A percentile compares a stretch with the other conserved stretches of the same genome.
These are phyloP conservation scores for Kuraishia capsulata DNA, from an alignment of 805 yeast genomes.

Conservation along the genomic window DNA sequence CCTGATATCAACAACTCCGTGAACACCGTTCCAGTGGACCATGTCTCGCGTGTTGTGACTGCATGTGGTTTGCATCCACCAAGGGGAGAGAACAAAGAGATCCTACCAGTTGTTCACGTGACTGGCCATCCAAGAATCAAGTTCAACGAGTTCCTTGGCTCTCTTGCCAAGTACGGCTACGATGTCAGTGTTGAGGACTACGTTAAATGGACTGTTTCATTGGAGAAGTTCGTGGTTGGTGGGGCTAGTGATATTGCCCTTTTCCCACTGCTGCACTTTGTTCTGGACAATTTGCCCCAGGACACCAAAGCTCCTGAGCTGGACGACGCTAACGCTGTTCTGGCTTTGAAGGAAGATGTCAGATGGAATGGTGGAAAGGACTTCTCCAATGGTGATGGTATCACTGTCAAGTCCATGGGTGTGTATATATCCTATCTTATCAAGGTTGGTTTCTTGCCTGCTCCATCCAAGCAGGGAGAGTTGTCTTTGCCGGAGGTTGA, in stretches of 20 bases:
- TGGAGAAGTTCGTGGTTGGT: constrained; percentile 73
- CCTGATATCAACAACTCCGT: constrained; percentile 86
- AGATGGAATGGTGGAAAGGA: constrained; percentile 49
- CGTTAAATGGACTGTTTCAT: constrained; percentile 64
- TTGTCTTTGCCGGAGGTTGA: constrained; percentile 45
- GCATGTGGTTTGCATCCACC: constrained; percentile 81
- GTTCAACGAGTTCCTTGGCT: constrained; percentile 65
- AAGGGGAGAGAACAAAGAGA: constrained; percentile 23
- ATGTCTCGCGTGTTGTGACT: constrained; percentile 85
- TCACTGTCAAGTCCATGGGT: constrained; percentile 58
- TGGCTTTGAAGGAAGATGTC: constrained; percentile 54
- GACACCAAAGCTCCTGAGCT: constrained; percentile 93
- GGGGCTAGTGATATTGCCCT: constrained; percentile 75
- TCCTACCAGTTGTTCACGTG: constrained; percentile 74
- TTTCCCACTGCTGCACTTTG: constrained; percentile 90
- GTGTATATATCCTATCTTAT: constrained; percentile 73
- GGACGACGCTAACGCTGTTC: constrained; percentile 77
- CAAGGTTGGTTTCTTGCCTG: constrained; percentile 70
- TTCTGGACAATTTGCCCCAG: constrained; percentile 83
- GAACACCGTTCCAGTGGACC: constrained; percentile 97
- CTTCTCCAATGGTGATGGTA: constrained; percentile 63
- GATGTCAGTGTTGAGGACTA: constrained; percentile 54
- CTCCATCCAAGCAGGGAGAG: constrained; percentile 38
- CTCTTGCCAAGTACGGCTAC: constrained; percentile 68
- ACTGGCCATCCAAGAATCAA: constrained; percentile 92